Conservation (phyloP, 345 rosid genomes). For the Psidium guajava region DNA sequence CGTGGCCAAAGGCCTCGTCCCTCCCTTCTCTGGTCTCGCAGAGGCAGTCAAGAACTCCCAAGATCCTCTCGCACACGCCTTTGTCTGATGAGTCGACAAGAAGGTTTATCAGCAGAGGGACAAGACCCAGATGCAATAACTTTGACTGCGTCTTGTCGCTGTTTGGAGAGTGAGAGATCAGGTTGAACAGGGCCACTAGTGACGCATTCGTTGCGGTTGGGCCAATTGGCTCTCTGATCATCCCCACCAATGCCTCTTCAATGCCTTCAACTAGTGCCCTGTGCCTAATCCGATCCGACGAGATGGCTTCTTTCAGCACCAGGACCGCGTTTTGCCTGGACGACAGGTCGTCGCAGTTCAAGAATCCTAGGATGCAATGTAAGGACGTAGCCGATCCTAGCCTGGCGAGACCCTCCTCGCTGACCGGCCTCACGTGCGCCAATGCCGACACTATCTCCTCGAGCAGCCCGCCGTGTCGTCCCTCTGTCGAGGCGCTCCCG, state of each 20-base stretch:
- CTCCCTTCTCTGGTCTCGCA: conserved; percentile 16
- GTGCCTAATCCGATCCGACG: background rate
- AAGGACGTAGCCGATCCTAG: conserved; percentile 12
- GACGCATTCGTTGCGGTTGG: conserved; percentile 20
- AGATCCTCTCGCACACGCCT: conserved; percentile 19
- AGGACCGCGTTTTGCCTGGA: conserved; percentile 13
- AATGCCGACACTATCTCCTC: conserved; percentile 15
- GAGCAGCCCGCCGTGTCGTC: conserved; percentile 3
- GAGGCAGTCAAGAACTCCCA: conserved; percentile 16
- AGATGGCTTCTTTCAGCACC: conserved; percentile 13
- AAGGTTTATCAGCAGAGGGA: conserved; percentile 9
- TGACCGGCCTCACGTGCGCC: conserved; percentile 13
- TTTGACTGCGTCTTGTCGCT: background rate
- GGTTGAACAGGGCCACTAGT: conserved; percentile 9
- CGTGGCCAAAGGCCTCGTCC: conserved; percentile 9
- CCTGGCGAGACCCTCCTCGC: conserved; percentile 7
- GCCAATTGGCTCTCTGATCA: conserved; percentile 18
- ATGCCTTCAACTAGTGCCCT: conserved; percentile 3
- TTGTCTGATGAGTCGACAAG: conserved; percentile 18
- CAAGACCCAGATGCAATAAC: conserved; percentile 11
- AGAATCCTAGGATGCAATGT: conserved; percentile 8
- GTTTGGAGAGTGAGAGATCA: background rate
- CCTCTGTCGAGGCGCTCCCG: conserved; percentile 5
- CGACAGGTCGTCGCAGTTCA: conserved; percentile 14
- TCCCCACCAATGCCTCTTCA: conserved; percentile 6